phyloP scores from a whole-genome alignment of 495 filamentous ascomycete species.

The Daldinia bambusicola region DNA sequence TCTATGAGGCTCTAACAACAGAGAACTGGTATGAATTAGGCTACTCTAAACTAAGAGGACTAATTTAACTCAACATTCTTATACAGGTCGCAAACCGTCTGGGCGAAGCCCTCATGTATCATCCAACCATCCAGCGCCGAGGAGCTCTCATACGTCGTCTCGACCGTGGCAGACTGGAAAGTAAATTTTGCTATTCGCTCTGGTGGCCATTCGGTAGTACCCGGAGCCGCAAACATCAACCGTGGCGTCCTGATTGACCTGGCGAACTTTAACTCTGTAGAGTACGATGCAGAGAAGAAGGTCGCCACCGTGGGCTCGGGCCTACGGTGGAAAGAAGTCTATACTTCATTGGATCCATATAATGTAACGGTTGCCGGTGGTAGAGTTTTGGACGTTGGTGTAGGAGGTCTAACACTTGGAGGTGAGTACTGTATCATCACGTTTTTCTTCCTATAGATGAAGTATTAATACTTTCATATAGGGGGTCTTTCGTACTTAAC shows the following conservation, averaged over 20 bases:
- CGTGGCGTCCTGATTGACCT: conserved; percentile 64
- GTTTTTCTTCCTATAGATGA: background rate
- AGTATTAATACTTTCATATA: conserved; percentile 10
- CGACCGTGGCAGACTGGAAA: conserved; percentile 39
- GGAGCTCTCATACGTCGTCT: conserved; percentile 47
- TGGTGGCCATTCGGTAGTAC: conserved; percentile 61
- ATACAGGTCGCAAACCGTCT: conserved; percentile 45
- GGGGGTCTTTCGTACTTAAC: conserved; percentile 61
- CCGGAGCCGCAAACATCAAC: conserved; percentile 61
- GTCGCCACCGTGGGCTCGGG: conserved; percentile 60
- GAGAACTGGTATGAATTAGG: conserved; percentile 34
- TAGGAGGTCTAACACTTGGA: conserved; percentile 57
- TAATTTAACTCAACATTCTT: conserved; percentile 7
- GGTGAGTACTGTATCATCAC: conserved; percentile 16
- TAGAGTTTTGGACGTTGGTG: conserved; percentile 56
- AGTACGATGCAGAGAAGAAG: conserved; percentile 54
- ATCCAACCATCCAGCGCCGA: conserved; percentile 51
- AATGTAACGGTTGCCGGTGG: conserved; percentile 61
- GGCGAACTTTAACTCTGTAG: conserved; percentile 54
- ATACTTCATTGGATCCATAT: conserved; percentile 55
- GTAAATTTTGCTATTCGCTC: conserved; percentile 61
- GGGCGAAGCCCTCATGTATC: conserved; percentile 55
- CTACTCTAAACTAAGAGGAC: background rate
- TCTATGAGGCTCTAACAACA: conserved; percentile 31
- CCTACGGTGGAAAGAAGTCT: conserved; percentile 61